A percentile compares a stretch with the other conserved stretches of the same genome.
Evolutionary conservation across 352 stramenopile genomes (phyloP).

Genomic region (Albugo laibachii): DNA sequence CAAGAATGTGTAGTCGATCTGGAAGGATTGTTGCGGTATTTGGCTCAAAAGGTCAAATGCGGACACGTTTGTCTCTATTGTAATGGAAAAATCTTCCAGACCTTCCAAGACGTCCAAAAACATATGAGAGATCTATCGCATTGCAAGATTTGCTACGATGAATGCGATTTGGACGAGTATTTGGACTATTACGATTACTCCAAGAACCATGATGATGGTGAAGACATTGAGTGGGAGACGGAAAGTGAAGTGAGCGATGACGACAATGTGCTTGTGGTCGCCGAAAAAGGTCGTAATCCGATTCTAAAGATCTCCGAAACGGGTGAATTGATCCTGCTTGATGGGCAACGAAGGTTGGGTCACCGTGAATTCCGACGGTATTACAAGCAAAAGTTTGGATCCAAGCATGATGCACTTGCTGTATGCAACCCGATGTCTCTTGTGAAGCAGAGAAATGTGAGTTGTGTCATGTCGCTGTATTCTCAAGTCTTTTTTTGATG

Average conservation of each 20-base stretch:
- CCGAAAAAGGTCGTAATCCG: slow-evolving; percentile 28
- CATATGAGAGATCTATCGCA: slow-evolving; percentile 88
- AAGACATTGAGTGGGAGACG: slow-evolving; percentile 12
- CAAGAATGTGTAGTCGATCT: slow-evolving; percentile 82
- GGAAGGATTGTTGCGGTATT: slow-evolving; percentile 83
- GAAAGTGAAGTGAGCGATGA: slow-evolving; percentile 2
- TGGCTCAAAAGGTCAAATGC: slow-evolving; percentile 91
- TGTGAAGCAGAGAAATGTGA: slow-evolving; percentile 51
- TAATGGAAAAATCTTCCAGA: slow-evolving; percentile 81
- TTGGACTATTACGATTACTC: slow-evolving; percentile 85
- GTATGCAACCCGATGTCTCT: slow-evolving; percentile 51
- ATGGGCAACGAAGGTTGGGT: slow-evolving; percentile 54
- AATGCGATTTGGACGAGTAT: slow-evolving; percentile 78
- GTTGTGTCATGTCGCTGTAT: slow-evolving; percentile 3
- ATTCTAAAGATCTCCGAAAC: slow-evolving; percentile 70
- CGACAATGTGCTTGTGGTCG: slow-evolving; percentile 47
- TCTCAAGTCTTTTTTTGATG: background rate
- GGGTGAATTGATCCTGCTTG: slow-evolving; percentile 74
- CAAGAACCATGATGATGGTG: slow-evolving; percentile 20
- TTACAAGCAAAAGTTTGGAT: slow-evolving; percentile 79
- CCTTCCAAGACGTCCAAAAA: slow-evolving; percentile 80
- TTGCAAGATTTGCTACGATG: slow-evolving; percentile 83
- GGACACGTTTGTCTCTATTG: slow-evolving; percentile 92
- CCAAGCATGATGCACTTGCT: slow-evolving; percentile 46
- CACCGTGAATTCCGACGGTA: slow-evolving; percentile 78